Evolutionary conservation across 2,329 filamentous ascomycete genomes (phyloP), one percentile per base, ranked within the genome.

Genomic region (Ophiostoma sp.): DNA sequence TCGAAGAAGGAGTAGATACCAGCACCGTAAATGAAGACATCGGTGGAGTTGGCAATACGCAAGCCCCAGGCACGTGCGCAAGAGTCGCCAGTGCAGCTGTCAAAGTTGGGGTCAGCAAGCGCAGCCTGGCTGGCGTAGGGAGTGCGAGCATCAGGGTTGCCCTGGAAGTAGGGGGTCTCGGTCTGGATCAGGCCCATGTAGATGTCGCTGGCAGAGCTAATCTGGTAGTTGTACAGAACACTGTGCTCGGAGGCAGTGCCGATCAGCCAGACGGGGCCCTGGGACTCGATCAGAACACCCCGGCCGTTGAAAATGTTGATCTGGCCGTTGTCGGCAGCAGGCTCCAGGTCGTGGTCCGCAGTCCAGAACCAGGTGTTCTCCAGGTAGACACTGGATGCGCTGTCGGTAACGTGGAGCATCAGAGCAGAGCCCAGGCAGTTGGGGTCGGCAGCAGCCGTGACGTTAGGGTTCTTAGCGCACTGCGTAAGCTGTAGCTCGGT

Each of bases 351-450:
- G 81, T 97, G 93, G 77, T 97, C 93, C 2, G 93, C 87, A 64
- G 92, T 89, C 92, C 93, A 96, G 78, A 91, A 89, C 91, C 92
- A 96, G 64, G 84, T 87, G 80, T 96, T 96, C 81, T 97, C 93
- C 62, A 96, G 81, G 79, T 96, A 96, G 63, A 87, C 86, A 73
- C 72, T 72, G 62, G 87, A 89, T 66, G 85, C 84, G 45, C 81
- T 76, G n/a, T 78, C 69, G 2, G 87, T 89, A 66, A 91, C 75
- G 76, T 91, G 88, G 55, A 91, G 78, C 72, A 91, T 79, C 76
- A 90, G 77, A 78, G 92, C 95, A 40, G 91, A 85, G 45, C 89
- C 93, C 49, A 89, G 83, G 78, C 93, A 97, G 72, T 88, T 84
- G 3, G 79, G 77, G 66, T 89, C 87, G 5, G 82, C 72, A 7